Evolutionary conservation across 2,329 filamentous ascomycete genomes (phyloP).

Genomic region (Ilyonectria robusta): DNA sequence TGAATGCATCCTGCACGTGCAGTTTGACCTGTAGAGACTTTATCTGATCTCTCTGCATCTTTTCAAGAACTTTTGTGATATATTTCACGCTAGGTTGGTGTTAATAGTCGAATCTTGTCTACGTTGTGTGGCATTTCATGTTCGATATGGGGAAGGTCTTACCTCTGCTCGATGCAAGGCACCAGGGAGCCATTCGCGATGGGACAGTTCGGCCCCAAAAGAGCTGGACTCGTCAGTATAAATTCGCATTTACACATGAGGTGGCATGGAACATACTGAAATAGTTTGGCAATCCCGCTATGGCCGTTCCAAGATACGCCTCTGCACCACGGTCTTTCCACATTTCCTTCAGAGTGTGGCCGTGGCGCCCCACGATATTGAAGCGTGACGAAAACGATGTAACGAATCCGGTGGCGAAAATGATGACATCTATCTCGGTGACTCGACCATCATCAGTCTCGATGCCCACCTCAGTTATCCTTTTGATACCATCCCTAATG

Average conservation of each 20-base stretch:
- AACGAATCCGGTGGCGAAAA: slow-evolving; percentile 18
- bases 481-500: slow-evolving; percentile 4
- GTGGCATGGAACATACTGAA: background rate
- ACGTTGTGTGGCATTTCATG: background rate
- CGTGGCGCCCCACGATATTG: slow-evolving; percentile 1
- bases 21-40: background rate
- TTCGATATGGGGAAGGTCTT: background rate
- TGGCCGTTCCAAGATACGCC: slow-evolving; percentile 11
- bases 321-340: slow-evolving; percentile 21
- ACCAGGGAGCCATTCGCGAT: slow-evolving; percentile 11
- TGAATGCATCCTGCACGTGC: background rate
- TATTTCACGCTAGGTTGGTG: background rate
- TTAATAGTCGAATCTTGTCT: background rate
- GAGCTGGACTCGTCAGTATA: background rate
- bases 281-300: slow-evolving; percentile 9
- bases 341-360: background rate
- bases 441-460: background rate
- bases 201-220: slow-evolving; percentile 8
- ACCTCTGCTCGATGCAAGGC: slow-evolving; percentile 17
- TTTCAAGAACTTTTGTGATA: background rate
- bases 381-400: slow-evolving; percentile 13
- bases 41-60: background rate
- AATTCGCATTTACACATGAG: background rate
- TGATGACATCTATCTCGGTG: slow-evolving; percentile 1
- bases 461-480: background rate